Evolutionary conservation across 1,139 yeast genomes (phyloP).

Genomic region (Suhomyces coccinellae): DNA sequence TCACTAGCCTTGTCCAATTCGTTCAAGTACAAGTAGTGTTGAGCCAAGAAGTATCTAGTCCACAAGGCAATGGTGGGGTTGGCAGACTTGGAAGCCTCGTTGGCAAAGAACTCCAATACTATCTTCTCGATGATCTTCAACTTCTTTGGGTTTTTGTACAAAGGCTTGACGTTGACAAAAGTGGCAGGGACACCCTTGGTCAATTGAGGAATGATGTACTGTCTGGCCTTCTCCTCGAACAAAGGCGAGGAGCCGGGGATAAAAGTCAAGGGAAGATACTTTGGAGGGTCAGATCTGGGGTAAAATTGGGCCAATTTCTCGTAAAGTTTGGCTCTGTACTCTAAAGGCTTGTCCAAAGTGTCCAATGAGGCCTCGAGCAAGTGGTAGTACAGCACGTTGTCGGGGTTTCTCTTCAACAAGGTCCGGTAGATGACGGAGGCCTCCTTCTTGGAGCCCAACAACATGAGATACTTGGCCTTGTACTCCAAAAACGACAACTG

Average conservation of each 20-base stretch:
- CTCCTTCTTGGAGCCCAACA: slow-evolving; percentile 47
- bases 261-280: slow-evolving; percentile 74
- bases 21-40: slow-evolving; percentile 64
- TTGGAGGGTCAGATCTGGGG: slow-evolving; percentile 84
- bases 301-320: slow-evolving; percentile 64
- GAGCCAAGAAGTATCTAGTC: slow-evolving; percentile 80
- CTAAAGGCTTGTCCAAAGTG: slow-evolving; percentile 33
- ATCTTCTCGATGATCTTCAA: slow-evolving; percentile 51
- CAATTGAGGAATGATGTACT: slow-evolving; percentile 63
- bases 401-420: slow-evolving; percentile 84
- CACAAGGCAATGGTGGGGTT: slow-evolving; percentile 65
- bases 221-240: slow-evolving; percentile 46
- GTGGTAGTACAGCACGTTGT: slow-evolving; percentile 63
- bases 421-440: slow-evolving; percentile 71
- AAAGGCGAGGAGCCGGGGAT: slow-evolving; percentile 51
- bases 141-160: slow-evolving; percentile 58
- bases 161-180: slow-evolving; percentile 80
- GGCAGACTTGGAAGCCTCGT: slow-evolving; percentile 24
- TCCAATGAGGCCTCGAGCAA: slow-evolving; percentile 65
- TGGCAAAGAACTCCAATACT: slow-evolving; percentile 49
- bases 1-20: slow-evolving; percentile 54
- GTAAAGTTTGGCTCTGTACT: slow-evolving; percentile 56
- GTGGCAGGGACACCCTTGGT: slow-evolving; percentile 87
- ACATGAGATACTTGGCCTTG: slow-evolving; percentile 58
- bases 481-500: slow-evolving; percentile 63